phyloP scores from a whole-genome alignment of 169 alveolate species.

The Cryptosporidium parvum region DNA sequence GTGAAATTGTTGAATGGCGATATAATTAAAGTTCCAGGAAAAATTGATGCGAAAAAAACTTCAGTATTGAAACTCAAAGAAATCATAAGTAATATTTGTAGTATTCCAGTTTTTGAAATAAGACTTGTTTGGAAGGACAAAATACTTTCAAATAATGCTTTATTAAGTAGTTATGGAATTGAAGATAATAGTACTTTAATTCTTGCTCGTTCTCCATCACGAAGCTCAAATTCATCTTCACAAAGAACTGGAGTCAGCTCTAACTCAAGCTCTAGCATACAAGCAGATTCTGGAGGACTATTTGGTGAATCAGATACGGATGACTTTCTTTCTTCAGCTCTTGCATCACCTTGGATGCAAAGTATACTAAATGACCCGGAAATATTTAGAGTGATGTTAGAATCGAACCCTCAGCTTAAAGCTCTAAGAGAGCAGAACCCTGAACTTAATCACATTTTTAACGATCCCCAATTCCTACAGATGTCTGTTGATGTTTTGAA shows the following conservation, averaged over 20 bases:
- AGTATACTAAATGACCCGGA: constrained; percentile 78
- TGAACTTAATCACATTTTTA: constrained; percentile 78
- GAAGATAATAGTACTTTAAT: constrained; percentile 51
- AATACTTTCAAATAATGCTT: constrained; percentile 38
- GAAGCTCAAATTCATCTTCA: background rate
- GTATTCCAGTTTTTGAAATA: constrained; percentile 41
- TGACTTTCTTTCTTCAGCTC: constrained; percentile 67
- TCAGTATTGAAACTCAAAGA: constrained; percentile 63
- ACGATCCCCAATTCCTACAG: constrained; percentile 82
- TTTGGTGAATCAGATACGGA: constrained; percentile 3
- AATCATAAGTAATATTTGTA: constrained; percentile 36
- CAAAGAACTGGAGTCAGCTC: background rate
- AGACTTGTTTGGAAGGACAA: constrained; percentile 70
- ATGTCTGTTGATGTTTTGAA: constrained; percentile 76
- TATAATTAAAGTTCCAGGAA: constrained; percentile 24
- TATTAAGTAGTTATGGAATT: constrained; percentile 12
- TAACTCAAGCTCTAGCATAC: background rate
- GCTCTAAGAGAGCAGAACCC: constrained; percentile 81
- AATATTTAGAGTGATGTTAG: constrained; percentile 76
- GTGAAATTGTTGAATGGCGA: constrained; percentile 49
- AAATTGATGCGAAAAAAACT: constrained; percentile 22
- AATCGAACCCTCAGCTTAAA: constrained; percentile 80
- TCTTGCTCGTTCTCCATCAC: constrained; percentile 45
- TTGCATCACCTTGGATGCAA: constrained; percentile 78
- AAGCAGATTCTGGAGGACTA: background rate